Base-by-base conservation (phyloP, 768 basidiomycete species). In the Amanita subjunquillea region DNA sequence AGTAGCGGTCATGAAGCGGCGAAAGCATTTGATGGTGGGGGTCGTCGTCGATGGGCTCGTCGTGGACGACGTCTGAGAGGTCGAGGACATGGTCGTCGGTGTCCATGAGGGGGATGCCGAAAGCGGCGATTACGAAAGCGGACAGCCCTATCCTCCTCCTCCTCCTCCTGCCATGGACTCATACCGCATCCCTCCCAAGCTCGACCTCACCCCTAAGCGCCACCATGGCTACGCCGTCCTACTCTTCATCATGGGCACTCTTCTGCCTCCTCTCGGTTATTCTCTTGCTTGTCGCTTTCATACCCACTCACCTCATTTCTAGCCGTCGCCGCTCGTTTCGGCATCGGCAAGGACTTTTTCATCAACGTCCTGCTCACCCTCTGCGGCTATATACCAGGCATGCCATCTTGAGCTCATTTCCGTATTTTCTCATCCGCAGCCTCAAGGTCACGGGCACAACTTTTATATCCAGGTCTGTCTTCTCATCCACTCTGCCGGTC, bases 291-390 rank as follows among this genome's bases (percentile, higher is more conserved):
- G 42, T 39, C 50, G 34, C 20, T 46, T 34, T n/a, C 41, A 12
- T 3, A 42, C 43, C 17, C 34, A n/a, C 22, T 57, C 30, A 57
- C 45, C 13, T 8, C 45, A 41, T 55, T 40, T 54, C 3, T 63
- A 96, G 93, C 94, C 55, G 93, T 96, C 29, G 93, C 91, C 4
- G 85, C 91, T 22, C 78, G 94, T 53, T 97, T 97, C 63, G 94
- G 94, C 29, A 80, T 95, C 59, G 92, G 91, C 12, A 71, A 71
- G 51, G 94, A 97, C 65, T 94, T 96, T 70, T 94, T 85, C 80
- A 69, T 96, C 60, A 96, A 96, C 68, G 66, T 91, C 3, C 63
- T 95, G 58, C 69, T 94, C 34, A 93, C 90, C n/a, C 77, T 97
- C 50, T 85, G 82, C 63, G 93, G 93, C 9, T 96, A 95, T 65